phyloP scores from a whole-genome alignment of 83 land plant species.

The Isoetes engelmannii region DNA sequence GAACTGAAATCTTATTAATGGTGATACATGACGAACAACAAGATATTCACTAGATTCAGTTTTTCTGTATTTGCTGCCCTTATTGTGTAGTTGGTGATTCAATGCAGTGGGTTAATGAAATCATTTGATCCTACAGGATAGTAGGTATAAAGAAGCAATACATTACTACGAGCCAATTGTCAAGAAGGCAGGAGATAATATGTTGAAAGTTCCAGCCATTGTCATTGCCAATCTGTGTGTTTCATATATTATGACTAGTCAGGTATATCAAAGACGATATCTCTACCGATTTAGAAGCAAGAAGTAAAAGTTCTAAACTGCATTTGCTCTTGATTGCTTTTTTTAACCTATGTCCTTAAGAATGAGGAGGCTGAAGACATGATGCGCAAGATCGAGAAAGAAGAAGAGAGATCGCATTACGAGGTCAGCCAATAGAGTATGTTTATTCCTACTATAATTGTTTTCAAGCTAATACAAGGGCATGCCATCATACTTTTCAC shows the following conservation, averaged over 20 bases:
- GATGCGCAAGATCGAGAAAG: constrained; percentile 43
- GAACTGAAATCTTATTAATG: too few species aligned
- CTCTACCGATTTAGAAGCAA: not conserved
- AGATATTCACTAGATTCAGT: too few species aligned
- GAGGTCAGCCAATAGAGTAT: constrained; percentile 16
- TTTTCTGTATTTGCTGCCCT: too few species aligned
- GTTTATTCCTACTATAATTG: not conserved
- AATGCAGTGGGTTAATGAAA: too few species aligned
- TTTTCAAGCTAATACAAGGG: not conserved
- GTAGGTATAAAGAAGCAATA: constrained; percentile 33
- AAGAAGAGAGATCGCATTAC: constrained; percentile 39
- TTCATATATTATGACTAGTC: constrained; percentile 42
- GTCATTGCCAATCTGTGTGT: constrained; percentile 42
- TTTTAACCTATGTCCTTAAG: not conserved
- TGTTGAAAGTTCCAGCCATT: constrained; percentile 32
- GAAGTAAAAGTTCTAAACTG: not conserved
- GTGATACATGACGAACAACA: too few species aligned
- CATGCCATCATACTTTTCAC: not conserved
- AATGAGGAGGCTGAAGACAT: constrained; percentile 42
- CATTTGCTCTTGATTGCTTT: not conserved
- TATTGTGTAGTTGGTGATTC: too few species aligned
- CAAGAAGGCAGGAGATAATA: constrained; percentile 26
- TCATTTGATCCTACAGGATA: constrained; percentile 17
- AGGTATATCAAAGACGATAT: constrained; percentile 17
- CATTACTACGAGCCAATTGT: constrained; percentile 41